Conservation (phyloP, 192 early-diverging fungal genomes). For the Lunasporangiospora selenospora region DNA sequence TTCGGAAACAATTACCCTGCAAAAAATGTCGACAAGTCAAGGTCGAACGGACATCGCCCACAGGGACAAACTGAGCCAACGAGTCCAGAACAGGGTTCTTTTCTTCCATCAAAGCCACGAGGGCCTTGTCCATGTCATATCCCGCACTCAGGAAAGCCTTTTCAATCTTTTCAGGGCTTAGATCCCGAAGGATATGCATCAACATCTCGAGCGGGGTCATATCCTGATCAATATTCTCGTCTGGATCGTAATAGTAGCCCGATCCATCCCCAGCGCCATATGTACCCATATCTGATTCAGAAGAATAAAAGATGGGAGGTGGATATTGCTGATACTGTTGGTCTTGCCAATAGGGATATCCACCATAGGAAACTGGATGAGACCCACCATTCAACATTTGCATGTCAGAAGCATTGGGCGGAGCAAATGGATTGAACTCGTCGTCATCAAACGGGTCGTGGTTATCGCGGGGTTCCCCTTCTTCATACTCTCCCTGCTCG, state of each 20-base stretch:
- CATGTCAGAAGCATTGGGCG: slow-evolving; percentile 39
- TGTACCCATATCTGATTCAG: no score
- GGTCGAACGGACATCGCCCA: slow-evolving; percentile 6
- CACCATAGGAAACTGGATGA: slow-evolving; percentile 7
- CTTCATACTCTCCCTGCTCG: no score
- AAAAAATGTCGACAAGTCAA: slow-evolving; percentile 62
- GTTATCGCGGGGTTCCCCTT: slow-evolving; percentile 9
- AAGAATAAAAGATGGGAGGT: slow-evolving; percentile 28
- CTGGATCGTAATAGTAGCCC: neutral
- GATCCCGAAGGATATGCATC: slow-evolving; percentile 48
- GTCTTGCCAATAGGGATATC: slow-evolving; percentile 10
- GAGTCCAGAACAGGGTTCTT: slow-evolving; percentile 6
- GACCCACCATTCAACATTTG: slow-evolving; percentile 18
- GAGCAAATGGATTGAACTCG: slow-evolving; percentile 48
- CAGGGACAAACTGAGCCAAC: slow-evolving; percentile 1
- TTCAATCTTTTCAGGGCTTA: slow-evolving; percentile 43
- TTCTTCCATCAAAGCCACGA: slow-evolving; percentile 39
- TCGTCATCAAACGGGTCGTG: slow-evolving; percentile 45
- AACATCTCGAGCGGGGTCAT: slow-evolving; percentile 58
- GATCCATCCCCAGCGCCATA: no score
- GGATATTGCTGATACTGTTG: slow-evolving; percentile 14
- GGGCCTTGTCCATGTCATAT: slow-evolving; percentile 53
- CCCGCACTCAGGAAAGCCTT: slow-evolving; percentile 39
- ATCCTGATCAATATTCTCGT: slow-evolving; percentile 48
- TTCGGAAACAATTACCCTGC: slow-evolving; percentile 60